Evolutionary conservation across 495 filamentous ascomycete genomes (phyloP).

Genomic region (Staphylotrichum tortipilum): DNA sequence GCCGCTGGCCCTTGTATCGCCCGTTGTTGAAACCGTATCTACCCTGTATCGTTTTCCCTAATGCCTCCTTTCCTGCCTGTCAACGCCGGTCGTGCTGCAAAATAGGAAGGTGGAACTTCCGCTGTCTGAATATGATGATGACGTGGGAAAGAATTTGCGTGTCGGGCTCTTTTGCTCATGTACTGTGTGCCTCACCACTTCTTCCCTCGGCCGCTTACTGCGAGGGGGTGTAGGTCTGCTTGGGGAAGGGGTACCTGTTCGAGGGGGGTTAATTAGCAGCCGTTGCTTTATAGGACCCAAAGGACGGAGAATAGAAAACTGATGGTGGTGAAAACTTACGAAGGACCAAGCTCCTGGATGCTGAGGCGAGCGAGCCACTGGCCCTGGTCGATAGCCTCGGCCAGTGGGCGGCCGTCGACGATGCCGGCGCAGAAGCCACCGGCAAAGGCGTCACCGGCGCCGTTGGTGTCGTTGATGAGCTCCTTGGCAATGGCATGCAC

Average conservation of each 20-base stretch:
- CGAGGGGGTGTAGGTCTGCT: slow-evolving; percentile 57
- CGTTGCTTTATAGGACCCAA: neutral
- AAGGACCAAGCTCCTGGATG: slow-evolving; percentile 90
- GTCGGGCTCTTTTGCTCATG: neutral
- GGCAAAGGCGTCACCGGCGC: slow-evolving; percentile 94
- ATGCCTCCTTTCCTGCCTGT: neutral
- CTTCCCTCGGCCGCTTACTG: neutral
- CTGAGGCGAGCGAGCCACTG: slow-evolving; percentile 90
- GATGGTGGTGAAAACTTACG: slow-evolving; percentile 50
- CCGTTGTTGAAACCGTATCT: slow-evolving; percentile 30
- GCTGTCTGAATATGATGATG: neutral
- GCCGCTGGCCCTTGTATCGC: neutral
- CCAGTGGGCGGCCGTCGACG: slow-evolving; percentile 70
- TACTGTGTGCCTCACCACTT: neutral
- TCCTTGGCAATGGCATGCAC: slow-evolving; percentile 66
- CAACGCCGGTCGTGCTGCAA: slow-evolving; percentile 17
- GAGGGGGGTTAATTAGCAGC: neutral
- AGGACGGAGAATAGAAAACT: neutral
- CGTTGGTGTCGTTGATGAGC: slow-evolving; percentile 89
- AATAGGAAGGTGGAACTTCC: slow-evolving; percentile 9
- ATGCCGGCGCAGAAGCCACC: slow-evolving; percentile 88
- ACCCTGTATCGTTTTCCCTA: slow-evolving; percentile 11
- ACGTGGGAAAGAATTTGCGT: neutral
- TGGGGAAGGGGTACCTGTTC: slow-evolving; percentile 48
- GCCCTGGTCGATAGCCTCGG: slow-evolving; percentile 72